A percentile compares a stretch with the other conserved stretches of the same genome.
phyloP scores from a whole-genome alignment of 225 moss, liverwort and hornwort species.

The Antitrichia curtipendula region DNA sequence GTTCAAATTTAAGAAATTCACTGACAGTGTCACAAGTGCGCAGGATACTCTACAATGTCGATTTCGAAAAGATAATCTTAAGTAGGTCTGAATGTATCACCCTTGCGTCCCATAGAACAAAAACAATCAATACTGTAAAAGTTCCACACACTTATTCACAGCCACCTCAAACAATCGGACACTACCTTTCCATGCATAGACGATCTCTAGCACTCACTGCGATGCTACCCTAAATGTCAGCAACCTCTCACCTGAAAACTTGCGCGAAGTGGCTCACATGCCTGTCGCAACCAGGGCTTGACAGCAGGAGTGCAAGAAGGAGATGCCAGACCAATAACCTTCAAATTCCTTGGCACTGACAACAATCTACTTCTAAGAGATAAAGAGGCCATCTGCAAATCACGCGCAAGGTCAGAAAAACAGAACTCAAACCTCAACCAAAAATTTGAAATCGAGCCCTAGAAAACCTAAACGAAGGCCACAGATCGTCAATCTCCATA shows the following conservation, averaged over 20 bases:
- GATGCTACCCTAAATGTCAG: not conserved
- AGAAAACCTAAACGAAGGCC: not conserved
- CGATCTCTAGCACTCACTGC: not conserved
- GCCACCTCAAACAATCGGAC: not conserved
- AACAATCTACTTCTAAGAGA: constrained; percentile 53
- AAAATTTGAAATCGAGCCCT: not conserved
- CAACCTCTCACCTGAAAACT: constrained; percentile 26
- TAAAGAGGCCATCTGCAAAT: constrained; percentile 61
- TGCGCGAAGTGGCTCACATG: constrained; percentile 41
- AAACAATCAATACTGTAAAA: too few relatives aligned
- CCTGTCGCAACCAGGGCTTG: constrained; percentile 73
- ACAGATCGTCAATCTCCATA: not conserved
- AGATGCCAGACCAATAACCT: constrained; percentile 43
- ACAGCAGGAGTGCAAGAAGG: constrained; percentile 26
- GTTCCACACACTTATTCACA: not conserved
- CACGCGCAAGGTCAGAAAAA: not conserved
- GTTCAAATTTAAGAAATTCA: not conserved
- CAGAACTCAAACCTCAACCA: not conserved
- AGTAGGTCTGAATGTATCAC: not conserved
- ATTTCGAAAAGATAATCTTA: not conserved
- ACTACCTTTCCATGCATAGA: not conserved
- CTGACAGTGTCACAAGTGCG: not conserved
- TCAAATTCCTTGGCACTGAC: constrained; percentile 33
- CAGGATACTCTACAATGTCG: not conserved
- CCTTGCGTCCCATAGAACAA: not conserved